phyloP scores from a whole-genome alignment of 2,329 filamentous ascomycete genomes.

The Fusarium equiseti region DNA sequence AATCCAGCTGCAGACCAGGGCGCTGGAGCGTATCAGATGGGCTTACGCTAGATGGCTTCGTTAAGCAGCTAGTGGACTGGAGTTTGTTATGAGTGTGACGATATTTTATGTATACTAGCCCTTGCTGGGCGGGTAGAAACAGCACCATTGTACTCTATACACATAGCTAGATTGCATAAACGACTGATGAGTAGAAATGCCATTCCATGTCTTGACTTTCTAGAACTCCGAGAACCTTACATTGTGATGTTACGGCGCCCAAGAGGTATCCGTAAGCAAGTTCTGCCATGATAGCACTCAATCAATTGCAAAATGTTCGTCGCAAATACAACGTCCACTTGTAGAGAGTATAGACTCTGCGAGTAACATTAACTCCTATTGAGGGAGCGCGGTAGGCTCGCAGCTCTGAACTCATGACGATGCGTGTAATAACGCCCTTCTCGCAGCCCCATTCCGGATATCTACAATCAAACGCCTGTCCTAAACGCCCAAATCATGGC shows the following conservation, averaged over 20 bases:
- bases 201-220: background rate
- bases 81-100: background rate
- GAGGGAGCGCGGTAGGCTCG: background rate
- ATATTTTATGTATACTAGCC: constrained; percentile 33
- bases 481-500: background rate
- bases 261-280: background rate
- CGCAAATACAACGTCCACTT: background rate
- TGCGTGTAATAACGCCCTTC: background rate
- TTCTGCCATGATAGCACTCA: background rate
- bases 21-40: constrained; percentile 89
- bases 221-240: background rate
- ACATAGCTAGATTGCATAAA: constrained; percentile 38
- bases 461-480: background rate
- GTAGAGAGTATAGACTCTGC: background rate
- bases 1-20: constrained; percentile 80
- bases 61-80: constrained; percentile 39
- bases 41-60: constrained; percentile 80
- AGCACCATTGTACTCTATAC: constrained; percentile 22
- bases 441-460: constrained; percentile 3
- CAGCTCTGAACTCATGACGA: background rate
- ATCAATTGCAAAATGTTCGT: background rate
- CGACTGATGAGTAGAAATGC: constrained; percentile 18
- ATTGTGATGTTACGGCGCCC: background rate
- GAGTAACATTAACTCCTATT: background rate
- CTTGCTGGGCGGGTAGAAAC: constrained; percentile 20